Conservation (phyloP, 805 yeast genomes). For the Pichia exigua region DNA sequence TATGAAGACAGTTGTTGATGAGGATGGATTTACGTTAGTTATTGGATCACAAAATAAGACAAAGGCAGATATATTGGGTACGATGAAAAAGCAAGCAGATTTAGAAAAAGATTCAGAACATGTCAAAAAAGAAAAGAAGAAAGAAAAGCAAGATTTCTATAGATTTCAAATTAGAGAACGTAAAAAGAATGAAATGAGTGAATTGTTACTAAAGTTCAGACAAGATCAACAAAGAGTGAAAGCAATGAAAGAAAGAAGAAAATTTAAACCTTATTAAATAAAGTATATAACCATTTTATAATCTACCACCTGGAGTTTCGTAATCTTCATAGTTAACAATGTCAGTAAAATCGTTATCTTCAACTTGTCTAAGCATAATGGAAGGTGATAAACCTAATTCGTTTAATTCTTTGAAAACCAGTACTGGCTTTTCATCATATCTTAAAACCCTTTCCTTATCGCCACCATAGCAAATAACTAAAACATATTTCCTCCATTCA, state of each 20-base stretch:
- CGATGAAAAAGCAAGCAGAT: slow-evolving; percentile 26
- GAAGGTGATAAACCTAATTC: slow-evolving; percentile 85
- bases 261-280: slow-evolving; percentile 72
- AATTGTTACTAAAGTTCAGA: slow-evolving; percentile 73
- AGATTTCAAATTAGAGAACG: slow-evolving; percentile 92
- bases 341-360: slow-evolving; percentile 35
- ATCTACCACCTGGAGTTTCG: slow-evolving; percentile 37
- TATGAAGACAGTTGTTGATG: slow-evolving; percentile 66
- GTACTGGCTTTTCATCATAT: slow-evolving; percentile 81
- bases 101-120: slow-evolving; percentile 29
- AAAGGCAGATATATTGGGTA: slow-evolving; percentile 60
- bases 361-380: slow-evolving; percentile 83
- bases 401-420: slow-evolving; percentile 73
- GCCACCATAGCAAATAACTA: slow-evolving; percentile 86
- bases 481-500: slow-evolving; percentile 83
- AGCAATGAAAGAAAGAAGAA: slow-evolving; percentile 69
- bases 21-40: slow-evolving; percentile 89
- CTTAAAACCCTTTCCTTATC: slow-evolving; percentile 81
- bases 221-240: slow-evolving; percentile 83
- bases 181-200: slow-evolving; percentile 89
- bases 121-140: slow-evolving; percentile 50
- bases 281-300: slow-evolving; percentile 15
- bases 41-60: slow-evolving; percentile 83
- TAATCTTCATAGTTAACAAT: slow-evolving; percentile 12
- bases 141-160: slow-evolving; percentile 86